Conservation (phyloP, 164 flowering plant species). For the Magnolia kwangsiensis region DNA sequence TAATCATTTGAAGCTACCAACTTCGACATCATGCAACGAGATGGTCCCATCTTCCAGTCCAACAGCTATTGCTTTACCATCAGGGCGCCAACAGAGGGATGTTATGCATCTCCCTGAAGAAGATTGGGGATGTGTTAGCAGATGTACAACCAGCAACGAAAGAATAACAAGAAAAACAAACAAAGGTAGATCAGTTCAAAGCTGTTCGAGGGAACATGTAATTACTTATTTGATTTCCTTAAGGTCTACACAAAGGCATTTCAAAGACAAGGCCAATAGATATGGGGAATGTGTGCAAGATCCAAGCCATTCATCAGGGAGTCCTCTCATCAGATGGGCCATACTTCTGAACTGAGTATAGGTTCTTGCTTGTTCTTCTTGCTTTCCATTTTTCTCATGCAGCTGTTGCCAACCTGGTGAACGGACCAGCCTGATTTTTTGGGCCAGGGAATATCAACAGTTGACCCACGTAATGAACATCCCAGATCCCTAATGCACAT, state of each 20-base stretch:
- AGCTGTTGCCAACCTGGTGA: not conserved
- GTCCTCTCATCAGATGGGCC: not conserved
- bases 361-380: not conserved
- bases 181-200: not conserved
- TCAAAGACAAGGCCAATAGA: not conserved
- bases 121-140: slow-evolving; percentile 8
- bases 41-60: slow-evolving; percentile 94
- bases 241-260: not conserved
- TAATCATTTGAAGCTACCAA: slow-evolving; percentile 25
- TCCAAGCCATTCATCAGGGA: not conserved
- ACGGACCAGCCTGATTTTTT: not conserved
- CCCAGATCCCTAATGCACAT: not conserved
- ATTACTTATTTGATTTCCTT: not conserved
- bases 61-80: slow-evolving; percentile 91
- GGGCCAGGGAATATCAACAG: not conserved
- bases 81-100: slow-evolving; percentile 94
- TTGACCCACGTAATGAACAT: too few species aligned
- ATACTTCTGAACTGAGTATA: not conserved
- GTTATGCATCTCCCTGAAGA: slow-evolving; percentile 65
- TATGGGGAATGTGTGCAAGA: not conserved
- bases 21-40: slow-evolving; percentile 87
- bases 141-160: not conserved
- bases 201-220: not conserved
- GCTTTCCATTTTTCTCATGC: not conserved
- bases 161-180: not conserved